Evolutionary conservation across 1,284 basidiomycete species (phyloP).

Genomic region (Malassezia obtusa): DNA sequence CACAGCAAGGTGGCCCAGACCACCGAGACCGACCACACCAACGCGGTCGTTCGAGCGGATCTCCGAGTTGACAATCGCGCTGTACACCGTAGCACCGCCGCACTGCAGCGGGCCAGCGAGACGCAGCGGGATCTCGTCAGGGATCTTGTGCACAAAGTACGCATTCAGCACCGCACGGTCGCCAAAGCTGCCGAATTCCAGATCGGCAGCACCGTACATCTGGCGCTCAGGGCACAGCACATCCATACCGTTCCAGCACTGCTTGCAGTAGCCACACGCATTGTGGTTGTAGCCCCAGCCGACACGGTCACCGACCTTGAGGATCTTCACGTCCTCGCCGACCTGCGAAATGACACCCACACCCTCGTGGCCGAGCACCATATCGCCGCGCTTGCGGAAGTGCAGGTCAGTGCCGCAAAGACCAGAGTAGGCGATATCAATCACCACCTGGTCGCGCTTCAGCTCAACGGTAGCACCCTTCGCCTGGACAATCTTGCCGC

Average conservation of each 20-base stretch:
- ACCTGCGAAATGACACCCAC: slow-evolving; percentile 41
- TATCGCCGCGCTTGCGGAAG: slow-evolving; percentile 27
- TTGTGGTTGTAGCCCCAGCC: slow-evolving; percentile 44
- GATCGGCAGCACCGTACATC: slow-evolving; percentile 31
- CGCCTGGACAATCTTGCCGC: slow-evolving; percentile 34
- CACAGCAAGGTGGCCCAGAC: slow-evolving; percentile 48
- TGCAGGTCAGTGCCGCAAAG: slow-evolving; percentile 41
- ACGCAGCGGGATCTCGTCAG: slow-evolving; percentile 30
- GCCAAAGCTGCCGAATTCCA: slow-evolving; percentile 38
- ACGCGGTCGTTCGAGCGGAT: slow-evolving; percentile 45
- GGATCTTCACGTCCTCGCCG: slow-evolving; percentile 24
- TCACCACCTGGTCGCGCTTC: slow-evolving; percentile 29
- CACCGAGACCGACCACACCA: slow-evolving; percentile 50
- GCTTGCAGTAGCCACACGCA: slow-evolving; percentile 32
- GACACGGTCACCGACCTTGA: slow-evolving; percentile 38
- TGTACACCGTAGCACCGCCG: slow-evolving; percentile 49
- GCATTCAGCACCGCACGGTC: slow-evolving; percentile 37
- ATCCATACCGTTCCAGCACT: slow-evolving; percentile 35
- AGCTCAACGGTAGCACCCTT: slow-evolving; percentile 21
- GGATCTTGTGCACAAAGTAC: slow-evolving; percentile 36
- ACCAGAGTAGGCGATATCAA: slow-evolving; percentile 41
- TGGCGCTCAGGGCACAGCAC: slow-evolving; percentile 31
- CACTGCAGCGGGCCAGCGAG: slow-evolving; percentile 50
- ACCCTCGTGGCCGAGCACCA: slow-evolving; percentile 42
- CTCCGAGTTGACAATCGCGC: slow-evolving; percentile 48